These are phyloP conservation scores for Lepiota brunneoincarnata DNA, from an alignment of 768 basidiomycete species.

Conservation along the genomic window DNA sequence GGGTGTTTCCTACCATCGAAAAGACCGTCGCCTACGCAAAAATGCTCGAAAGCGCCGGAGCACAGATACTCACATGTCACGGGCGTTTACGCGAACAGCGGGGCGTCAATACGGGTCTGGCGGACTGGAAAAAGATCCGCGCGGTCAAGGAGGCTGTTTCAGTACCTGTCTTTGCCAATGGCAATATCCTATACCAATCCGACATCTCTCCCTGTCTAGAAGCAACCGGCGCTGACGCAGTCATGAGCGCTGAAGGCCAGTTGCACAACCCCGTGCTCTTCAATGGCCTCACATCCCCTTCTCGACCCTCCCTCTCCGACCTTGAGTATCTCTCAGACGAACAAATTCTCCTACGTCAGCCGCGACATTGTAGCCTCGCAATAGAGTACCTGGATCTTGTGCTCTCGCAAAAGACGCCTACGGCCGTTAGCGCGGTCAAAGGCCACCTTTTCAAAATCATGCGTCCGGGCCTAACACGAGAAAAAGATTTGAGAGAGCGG, in stretches of 20 bases:
- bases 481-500: conserved; percentile 70
- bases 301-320: conserved; percentile 13
- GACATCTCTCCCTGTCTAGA: conserved; percentile 80
- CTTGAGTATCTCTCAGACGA: conserved; percentile 24
- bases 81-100: conserved; percentile 91
- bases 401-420: conserved; percentile 62
- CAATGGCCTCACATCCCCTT: conserved; percentile 27
- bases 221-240: conserved; percentile 84
- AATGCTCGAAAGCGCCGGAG: conserved; percentile 94
- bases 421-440: conserved; percentile 75
- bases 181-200: conserved; percentile 86
- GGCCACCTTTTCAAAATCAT: conserved; percentile 93
- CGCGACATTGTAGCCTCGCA: conserved; percentile 64
- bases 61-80: conserved; percentile 93
- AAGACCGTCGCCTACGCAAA: conserved; percentile 92
- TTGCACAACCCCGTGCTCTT: conserved; percentile 91
- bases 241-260: conserved; percentile 95
- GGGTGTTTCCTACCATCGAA: conserved; percentile 81
- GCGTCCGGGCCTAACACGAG: conserved; percentile 65
- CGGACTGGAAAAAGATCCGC: conserved; percentile 86
- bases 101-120: conserved; percentile 81
- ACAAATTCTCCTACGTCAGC: conserved; percentile 44
- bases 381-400: conserved; percentile 88
- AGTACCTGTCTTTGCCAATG: conserved; percentile 95
- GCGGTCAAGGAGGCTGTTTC: conserved; percentile 89